A percentile compares a stretch with the other conserved stretches of the same genome.
Conservation (phyloP, 1,139 yeast genomes). For the Hanseniaspora sp. region DNA sequence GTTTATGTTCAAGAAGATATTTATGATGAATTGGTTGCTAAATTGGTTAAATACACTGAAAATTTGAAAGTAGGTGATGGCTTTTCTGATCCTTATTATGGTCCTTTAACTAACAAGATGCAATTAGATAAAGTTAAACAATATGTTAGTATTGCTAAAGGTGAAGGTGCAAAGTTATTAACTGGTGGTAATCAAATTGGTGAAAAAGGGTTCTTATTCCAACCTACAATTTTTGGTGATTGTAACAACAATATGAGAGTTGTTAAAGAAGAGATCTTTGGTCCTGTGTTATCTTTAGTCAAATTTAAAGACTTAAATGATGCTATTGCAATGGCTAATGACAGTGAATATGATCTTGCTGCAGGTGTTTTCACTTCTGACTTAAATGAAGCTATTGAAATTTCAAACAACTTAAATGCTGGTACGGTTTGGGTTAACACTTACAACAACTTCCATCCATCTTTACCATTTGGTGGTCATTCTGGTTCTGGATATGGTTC, state of each 20-base stretch:
- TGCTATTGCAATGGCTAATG: conserved; percentile 50
- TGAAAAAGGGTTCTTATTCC: conserved; percentile 56
- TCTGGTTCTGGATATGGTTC: conserved; percentile 62
- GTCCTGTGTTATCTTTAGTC: conserved; percentile 59
- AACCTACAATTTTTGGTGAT: conserved; percentile 70
- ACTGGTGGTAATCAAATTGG: conserved; percentile 54
- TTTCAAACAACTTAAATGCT: conserved; percentile 52
- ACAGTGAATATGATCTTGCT: conserved; percentile 58
- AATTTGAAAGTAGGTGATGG: conserved; percentile 62
- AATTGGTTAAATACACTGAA: conserved; percentile 55
- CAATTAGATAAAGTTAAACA: conserved; percentile 51
- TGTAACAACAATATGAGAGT: conserved; percentile 56
- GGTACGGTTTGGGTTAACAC: conserved; percentile 53
- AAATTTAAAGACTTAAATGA: conserved; percentile 57
- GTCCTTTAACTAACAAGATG: conserved; percentile 51
- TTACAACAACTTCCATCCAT: conserved; percentile 55
- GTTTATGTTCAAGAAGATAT: conserved; percentile 51
- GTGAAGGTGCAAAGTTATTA: conserved; percentile 50
- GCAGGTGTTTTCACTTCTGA: conserved; percentile 61
- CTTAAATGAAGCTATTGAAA: conserved; percentile 45
- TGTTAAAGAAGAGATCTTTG: conserved; percentile 73
- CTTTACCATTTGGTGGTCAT: conserved; percentile 48
- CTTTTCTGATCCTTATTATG: conserved; percentile 54
- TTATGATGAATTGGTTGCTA: conserved; percentile 44
- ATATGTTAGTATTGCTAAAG: conserved; percentile 44